Base-by-base conservation (phyloP, 2,329 filamentous ascomycete genomes). In the Phyllosticta paracitricarpa region DNA sequence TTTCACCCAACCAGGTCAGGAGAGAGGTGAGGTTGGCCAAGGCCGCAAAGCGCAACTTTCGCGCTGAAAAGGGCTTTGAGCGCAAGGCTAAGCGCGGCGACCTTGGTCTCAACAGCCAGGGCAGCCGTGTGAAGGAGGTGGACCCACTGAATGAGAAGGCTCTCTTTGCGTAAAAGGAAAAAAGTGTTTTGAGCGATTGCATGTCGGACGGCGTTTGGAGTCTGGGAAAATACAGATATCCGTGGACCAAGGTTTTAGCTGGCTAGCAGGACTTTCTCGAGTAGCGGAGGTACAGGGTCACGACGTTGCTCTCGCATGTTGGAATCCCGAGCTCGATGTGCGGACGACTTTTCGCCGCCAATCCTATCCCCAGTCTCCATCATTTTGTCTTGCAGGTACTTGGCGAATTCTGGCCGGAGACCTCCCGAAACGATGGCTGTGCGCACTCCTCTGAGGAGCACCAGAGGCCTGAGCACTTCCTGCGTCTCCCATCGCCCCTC, bases 1-100 rank as follows among this genome's bases (percentile, higher is more conserved):
- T 99, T 59, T 94, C 89, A 67, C 94, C 94, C 9, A 99, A 99
- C 83, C 90, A 97, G 77, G 85, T 97, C 65, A 83, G 94, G 66
- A 81, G 90, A 51, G 94, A 97, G 65, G 75, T 96, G 67, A 82
- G 90, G 67, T 80, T 84, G 75, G 80, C 83, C 67, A 91, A 90
- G 79, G 90, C 92, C 0, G 83, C 84, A 56, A 85, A 85, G 67
- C 93, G 95, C 77, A 89, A 89, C 66, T 81, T 82, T 61, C 82
- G 94, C 63, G 84, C 86, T 30, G 91, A 96, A 71, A 85, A 88
- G 67, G 79, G 83, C 66, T 80, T 88, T 57, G 89, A 93, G 70
- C 82, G 86, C 65, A 79, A 87, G 69, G 82, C 85, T 61, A 94
- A 89, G 81, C 89, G 84, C 75, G 85, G 85, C 52, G 85, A 88